phyloP scores from a whole-genome alignment of 106 monocot species.

The Dioscorea dumetorum region DNA sequence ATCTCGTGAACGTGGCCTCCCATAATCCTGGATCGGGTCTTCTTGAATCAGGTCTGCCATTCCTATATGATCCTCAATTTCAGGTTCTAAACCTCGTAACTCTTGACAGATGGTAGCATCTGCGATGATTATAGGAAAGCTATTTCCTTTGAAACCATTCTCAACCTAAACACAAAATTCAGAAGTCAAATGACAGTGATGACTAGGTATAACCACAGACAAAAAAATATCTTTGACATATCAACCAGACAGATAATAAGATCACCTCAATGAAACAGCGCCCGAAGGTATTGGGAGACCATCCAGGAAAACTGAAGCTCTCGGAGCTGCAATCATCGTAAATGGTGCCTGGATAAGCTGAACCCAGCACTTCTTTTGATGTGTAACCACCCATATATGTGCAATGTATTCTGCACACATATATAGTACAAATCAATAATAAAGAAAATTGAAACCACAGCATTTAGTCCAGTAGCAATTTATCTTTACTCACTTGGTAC shows the following conservation, averaged over 20 bases:
- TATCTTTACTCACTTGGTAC: conserved; percentile 64
- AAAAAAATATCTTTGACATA: no score
- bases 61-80: conserved; percentile 36
- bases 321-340: conserved; percentile 77
- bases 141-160: conserved; percentile 94
- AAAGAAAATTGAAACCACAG: no score
- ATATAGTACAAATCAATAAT: not conserved
- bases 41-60: conserved; percentile 18
- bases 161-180: conserved; percentile 63
- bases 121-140: conserved; percentile 87
- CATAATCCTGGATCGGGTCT: conserved; percentile 26
- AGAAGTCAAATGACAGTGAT: not conserved
- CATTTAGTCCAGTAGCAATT: not conserved
- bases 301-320: conserved; percentile 71
- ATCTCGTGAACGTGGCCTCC: conserved; percentile 40
- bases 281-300: conserved; percentile 38
- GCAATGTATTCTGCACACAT: conserved; percentile 74
- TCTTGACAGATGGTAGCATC: conserved; percentile 71
- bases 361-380: conserved; percentile 71
- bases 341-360: conserved; percentile 60
- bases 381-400: conserved; percentile 72
- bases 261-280: conserved; percentile 91
- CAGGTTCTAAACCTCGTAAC: conserved; percentile 69
- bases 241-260: not conserved
- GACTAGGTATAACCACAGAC: no score